These are phyloP conservation scores for Salix dunnii DNA, from an alignment of 345 rosid species.

Conservation along the genomic window DNA sequence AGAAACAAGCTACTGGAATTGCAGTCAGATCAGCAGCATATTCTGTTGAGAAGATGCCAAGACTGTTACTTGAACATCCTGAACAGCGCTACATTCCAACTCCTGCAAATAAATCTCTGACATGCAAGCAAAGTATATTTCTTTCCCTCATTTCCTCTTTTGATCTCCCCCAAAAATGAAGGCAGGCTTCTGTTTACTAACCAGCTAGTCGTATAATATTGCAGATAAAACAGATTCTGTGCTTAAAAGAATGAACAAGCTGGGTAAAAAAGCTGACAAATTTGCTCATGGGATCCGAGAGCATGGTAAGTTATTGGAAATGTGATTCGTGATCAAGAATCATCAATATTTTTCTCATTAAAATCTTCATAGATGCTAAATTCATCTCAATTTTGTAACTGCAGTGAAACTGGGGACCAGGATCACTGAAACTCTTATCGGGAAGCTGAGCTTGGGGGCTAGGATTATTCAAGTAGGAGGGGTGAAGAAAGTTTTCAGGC, in stretches of 20 bases:
- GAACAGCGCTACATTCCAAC: conserved; percentile 30
- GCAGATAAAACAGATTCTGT: conserved; percentile 26
- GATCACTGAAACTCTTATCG: conserved; percentile 43
- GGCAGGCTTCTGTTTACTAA: background rate
- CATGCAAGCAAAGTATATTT: conserved; percentile 35
- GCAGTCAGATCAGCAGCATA: conserved; percentile 21
- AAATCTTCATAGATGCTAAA: background rate
- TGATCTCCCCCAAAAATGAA: background rate
- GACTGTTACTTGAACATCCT: conserved; percentile 27
- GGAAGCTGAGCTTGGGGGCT: conserved; percentile 47
- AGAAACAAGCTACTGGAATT: conserved; percentile 24
- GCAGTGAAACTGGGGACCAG: conserved; percentile 41
- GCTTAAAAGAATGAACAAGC: conserved; percentile 40
- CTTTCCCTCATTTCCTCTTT: background rate
- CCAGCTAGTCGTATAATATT: background rate
- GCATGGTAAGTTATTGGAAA: conserved; percentile 34
- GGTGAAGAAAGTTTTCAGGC: conserved; percentile 38
- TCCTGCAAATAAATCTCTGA: conserved; percentile 28
- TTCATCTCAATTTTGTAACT: background rate
- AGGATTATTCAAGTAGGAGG: conserved; percentile 44
- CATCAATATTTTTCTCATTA: background rate
- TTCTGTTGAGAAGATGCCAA: conserved; percentile 32
- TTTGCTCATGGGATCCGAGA: conserved; percentile 50
- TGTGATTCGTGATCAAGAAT: background rate
- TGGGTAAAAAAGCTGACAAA: conserved; percentile 44